A percentile compares a stretch with the other conserved stretches of the same genome.
Evolutionary conservation across 1,139 yeast genomes (phyloP).

Genomic region (Candida dubliniensis): DNA sequence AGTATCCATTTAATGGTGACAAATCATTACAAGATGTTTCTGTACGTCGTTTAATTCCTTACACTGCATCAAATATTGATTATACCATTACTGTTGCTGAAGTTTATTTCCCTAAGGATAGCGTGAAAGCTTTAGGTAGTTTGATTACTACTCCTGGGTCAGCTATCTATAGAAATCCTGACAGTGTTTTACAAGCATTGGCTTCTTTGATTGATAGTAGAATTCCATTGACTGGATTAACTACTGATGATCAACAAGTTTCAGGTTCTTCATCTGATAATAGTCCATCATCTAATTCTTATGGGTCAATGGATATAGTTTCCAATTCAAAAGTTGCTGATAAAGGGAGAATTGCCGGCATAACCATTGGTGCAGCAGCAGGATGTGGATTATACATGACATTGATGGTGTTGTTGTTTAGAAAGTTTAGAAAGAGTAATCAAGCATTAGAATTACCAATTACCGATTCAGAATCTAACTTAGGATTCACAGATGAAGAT

Average conservation of each 20-base stretch:
- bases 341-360: conserved; percentile 53
- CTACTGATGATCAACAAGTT: conserved; percentile 15
- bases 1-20: conserved; percentile 48
- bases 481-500: conserved; percentile 26
- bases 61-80: conserved; percentile 46
- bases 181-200: conserved; percentile 45
- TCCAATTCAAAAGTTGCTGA: conserved; percentile 20
- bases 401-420: conserved; percentile 47
- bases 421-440: conserved; percentile 34
- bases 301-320: conserved; percentile 46
- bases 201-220: conserved; percentile 61
- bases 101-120: conserved; percentile 63
- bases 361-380: conserved; percentile 66
- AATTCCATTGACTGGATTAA: conserved; percentile 60
- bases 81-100: conserved; percentile 77
- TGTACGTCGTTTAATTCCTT: conserved; percentile 66
- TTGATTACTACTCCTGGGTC: conserved; percentile 47
- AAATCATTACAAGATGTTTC: conserved; percentile 39
- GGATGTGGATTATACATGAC: conserved; percentile 62
- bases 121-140: conserved; percentile 44
- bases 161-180: conserved; percentile 49
- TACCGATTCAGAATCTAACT: conserved; percentile 42
- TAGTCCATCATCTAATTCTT: conserved; percentile 14
- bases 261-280: conserved; percentile 8
- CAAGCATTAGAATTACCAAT: conserved; percentile 42